These are phyloP conservation scores for Aspergillus japonicus DNA, from an alignment of 2,329 filamentous ascomycete genomes.

Conservation along the genomic window DNA sequence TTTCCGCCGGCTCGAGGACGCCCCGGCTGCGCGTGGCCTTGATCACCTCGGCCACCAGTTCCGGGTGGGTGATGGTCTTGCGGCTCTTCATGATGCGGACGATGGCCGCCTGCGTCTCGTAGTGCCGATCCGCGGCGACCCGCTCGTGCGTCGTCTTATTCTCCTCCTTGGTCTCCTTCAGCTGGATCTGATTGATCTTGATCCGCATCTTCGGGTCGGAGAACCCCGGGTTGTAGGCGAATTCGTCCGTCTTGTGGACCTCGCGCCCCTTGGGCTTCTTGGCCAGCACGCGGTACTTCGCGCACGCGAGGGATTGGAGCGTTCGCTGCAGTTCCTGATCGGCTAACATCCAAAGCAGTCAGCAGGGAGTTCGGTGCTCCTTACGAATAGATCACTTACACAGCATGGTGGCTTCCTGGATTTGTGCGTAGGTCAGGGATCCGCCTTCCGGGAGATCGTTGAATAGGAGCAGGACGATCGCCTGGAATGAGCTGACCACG, in stretches of 20 bases:
- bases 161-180: constrained; percentile 93
- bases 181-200: constrained; percentile 98
- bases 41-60: constrained; percentile 89
- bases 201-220: constrained; percentile 79
- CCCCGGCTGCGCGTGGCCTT: constrained; percentile 83
- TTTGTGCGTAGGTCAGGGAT: constrained; percentile 71
- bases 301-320: constrained; percentile 91
- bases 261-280: constrained; percentile 87
- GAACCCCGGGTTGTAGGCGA: constrained; percentile 77
- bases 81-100: constrained; percentile 95
- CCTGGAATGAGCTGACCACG: constrained; percentile 87
- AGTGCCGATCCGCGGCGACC: constrained; percentile 84
- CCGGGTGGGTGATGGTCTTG: constrained; percentile 81
- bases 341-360: constrained; percentile 43
- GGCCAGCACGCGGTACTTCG: constrained; percentile 75
- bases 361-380: constrained; percentile 15
- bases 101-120: constrained; percentile 95
- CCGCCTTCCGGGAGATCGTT: constrained; percentile 66
- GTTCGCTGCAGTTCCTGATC: constrained; percentile 82
- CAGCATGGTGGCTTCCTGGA: constrained; percentile 72
- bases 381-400: constrained; percentile 46
- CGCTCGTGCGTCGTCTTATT: constrained; percentile 92
- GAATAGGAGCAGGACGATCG: constrained; percentile 85
- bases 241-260: constrained; percentile 74
- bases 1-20: constrained; percentile 78